Evolutionary conservation across 352 stramenopile species (phyloP), one percentile per base, ranked within the genome.

Genomic region (Phytopythium sindhum): DNA sequence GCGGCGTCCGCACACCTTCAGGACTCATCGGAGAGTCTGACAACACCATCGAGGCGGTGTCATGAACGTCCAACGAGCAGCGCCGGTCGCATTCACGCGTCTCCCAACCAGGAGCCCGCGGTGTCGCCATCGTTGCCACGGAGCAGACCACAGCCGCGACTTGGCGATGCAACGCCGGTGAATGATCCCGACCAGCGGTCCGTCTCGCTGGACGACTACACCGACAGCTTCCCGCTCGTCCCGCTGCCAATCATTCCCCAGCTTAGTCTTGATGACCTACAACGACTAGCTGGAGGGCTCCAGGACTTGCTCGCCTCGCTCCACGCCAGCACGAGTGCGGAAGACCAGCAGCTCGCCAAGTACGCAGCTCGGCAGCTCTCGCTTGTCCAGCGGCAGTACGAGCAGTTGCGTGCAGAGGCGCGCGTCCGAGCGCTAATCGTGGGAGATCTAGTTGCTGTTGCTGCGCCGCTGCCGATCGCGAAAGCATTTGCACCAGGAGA

Each of bases 171-270:
- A 57, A 29, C 23, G 10, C 17, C 12, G 28, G 14, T 28, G 1
- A 15, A 21, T 31, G 3, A 12, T 31, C 47, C 11, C n/a, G 48
- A 23, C 15, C 24, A 17, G 21, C 8, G 8, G 11, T 21, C 19
- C 17, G 24, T 41, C 2, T 50, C 35, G 37, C 60, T 90, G 7
- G 35, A 45, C 1, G 78, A 84, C 21, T 72, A 84, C 64, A 85
- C 84, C 72, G 83, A 89, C 44, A 86, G 77, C 71, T 91, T 89
- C 42, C 80, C 82, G 8, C 67, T 91, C 31, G 72, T 91, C 26
- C 83, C 81, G 31, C 51, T 92, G 24, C 57, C 67, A 5, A 63
- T 89, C 21, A 89, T 92, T 31, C 67, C 81, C 35, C 72, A 70
- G n/a, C 53, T 92, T 10, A 26, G 37, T 2, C 67, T 80, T 28